Evolutionary conservation across 2,329 filamentous ascomycete species (phyloP).

Genomic region (Onygena corvina): DNA sequence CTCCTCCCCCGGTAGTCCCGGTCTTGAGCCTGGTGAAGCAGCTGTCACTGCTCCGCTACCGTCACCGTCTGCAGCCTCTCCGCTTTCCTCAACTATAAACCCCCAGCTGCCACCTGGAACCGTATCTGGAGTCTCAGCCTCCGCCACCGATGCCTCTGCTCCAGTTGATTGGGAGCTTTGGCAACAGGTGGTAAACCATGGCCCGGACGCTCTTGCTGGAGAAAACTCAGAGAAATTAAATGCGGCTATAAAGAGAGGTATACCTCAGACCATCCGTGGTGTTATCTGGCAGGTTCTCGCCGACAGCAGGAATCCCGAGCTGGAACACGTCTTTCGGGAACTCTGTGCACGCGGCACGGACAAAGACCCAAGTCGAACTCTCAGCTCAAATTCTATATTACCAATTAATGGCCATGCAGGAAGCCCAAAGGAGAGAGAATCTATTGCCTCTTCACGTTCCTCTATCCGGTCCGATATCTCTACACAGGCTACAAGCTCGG

Average conservation of each 20-base stretch:
- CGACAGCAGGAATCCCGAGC: conserved; percentile 83
- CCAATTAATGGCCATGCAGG: conserved; percentile 41
- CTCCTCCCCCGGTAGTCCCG: conserved; percentile 37
- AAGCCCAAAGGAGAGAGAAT: conserved; percentile 49
- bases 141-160: conserved; percentile 48
- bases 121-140: conserved; percentile 64
- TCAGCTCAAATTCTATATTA: conserved; percentile 22
- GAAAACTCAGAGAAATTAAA: conserved; percentile 85
- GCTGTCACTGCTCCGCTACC: conserved; percentile 21
- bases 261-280: conserved; percentile 88
- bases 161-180: conserved; percentile 98
- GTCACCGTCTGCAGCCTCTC: conserved; percentile 18
- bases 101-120: conserved; percentile 69
- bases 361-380: conserved; percentile 56
- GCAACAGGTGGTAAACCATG: conserved; percentile 92
- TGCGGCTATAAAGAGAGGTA: conserved; percentile 79
- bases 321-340: conserved; percentile 78
- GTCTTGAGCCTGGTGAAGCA: conserved; percentile 37
- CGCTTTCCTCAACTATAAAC: conserved; percentile 53
- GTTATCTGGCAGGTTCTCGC: conserved; percentile 97
- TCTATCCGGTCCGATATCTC: conserved; percentile 72
- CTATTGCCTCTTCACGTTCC: conserved; percentile 64
- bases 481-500: conserved; percentile 44
- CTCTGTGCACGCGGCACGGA: conserved; percentile 69
- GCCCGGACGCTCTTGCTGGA: conserved; percentile 72